These are phyloP conservation scores for Aspergillus taichungensis DNA, from an alignment of 495 filamentous ascomycete genomes.

Conservation along the genomic window DNA sequence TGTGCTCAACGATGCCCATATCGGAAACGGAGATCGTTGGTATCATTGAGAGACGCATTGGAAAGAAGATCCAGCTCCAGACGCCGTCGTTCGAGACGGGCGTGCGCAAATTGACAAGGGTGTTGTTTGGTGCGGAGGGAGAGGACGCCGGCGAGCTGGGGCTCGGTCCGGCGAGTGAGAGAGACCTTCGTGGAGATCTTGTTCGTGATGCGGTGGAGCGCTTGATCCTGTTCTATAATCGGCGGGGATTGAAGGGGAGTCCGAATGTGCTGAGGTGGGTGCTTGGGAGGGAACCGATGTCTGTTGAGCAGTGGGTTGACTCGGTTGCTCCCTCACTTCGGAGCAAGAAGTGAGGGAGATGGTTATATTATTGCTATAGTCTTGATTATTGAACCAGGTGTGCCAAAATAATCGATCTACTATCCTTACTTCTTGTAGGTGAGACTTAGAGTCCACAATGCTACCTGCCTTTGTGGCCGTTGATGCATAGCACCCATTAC, in stretches of 20 bases:
- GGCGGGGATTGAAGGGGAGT: constrained; percentile 22
- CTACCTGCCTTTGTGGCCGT: too few species aligned
- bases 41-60: constrained; percentile 5
- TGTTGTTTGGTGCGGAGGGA: constrained; percentile 1
- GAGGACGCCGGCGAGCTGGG: neutral
- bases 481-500: too few species aligned
- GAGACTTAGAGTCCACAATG: too few species aligned
- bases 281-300: constrained; percentile 19
- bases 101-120: neutral
- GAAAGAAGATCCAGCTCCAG: constrained; percentile 8
- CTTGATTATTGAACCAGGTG: too few species aligned
- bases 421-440: too few species aligned
- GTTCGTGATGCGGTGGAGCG: constrained; percentile 17
- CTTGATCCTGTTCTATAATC: constrained; percentile 24
- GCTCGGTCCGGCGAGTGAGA: neutral
- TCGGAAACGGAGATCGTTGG: neutral
- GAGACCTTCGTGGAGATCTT: constrained; percentile 3
- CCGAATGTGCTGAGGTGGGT: constrained; percentile 26
- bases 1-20: constrained; percentile 18
- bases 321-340: too few species aligned
- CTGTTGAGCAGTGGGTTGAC: neutral
- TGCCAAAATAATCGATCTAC: too few species aligned
- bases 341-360: too few species aligned
- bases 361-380: too few species aligned
- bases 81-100: neutral